These are phyloP conservation scores for Phytophthora lateralis DNA, from an alignment of 352 stramenopile genomes.

Conservation along the genomic window DNA sequence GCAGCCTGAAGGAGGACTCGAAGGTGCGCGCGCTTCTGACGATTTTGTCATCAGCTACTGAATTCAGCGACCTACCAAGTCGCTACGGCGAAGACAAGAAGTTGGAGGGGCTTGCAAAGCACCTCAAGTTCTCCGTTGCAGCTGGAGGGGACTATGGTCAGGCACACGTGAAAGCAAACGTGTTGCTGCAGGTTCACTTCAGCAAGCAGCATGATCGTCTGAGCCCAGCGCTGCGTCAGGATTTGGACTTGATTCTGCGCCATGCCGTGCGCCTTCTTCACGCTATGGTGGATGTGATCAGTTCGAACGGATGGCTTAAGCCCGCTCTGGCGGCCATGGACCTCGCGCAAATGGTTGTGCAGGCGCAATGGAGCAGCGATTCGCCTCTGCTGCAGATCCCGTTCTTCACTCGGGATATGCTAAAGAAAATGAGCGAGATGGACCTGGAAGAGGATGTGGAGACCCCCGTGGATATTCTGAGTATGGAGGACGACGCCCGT, in stretches of 20 bases:
- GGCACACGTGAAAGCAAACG: slow-evolving; percentile 95
- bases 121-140: slow-evolving; percentile 92
- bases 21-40: slow-evolving; percentile 97
- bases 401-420: slow-evolving; percentile 94
- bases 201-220: slow-evolving; percentile 91
- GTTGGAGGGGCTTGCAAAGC: slow-evolving; percentile 93
- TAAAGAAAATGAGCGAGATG: slow-evolving; percentile 60
- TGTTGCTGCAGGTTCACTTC: slow-evolving; percentile 98
- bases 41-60: slow-evolving; percentile 96
- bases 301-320: slow-evolving; percentile 98
- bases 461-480: slow-evolving; percentile 86
- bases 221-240: slow-evolving; percentile 90
- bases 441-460: slow-evolving; percentile 76
- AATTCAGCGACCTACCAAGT: slow-evolving; percentile 96
- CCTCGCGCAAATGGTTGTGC: slow-evolving; percentile 98
- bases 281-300: slow-evolving; percentile 99
- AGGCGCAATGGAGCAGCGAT: slow-evolving; percentile 98
- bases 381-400: slow-evolving; percentile 96
- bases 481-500: slow-evolving; percentile 93
- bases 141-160: slow-evolving; percentile 91
- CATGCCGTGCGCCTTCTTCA: slow-evolving; percentile 95
- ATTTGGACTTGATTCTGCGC: slow-evolving; percentile 92
- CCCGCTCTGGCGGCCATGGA: slow-evolving; percentile 98
- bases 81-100: slow-evolving; percentile 94
- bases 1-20: slow-evolving; percentile 95